Percentiles rank a stretch among this genome's conserved stretches.
These are phyloP conservation scores for Zygotorulaspora florentina DNA, from an alignment of 805 yeast species.

Conservation along the genomic window DNA sequence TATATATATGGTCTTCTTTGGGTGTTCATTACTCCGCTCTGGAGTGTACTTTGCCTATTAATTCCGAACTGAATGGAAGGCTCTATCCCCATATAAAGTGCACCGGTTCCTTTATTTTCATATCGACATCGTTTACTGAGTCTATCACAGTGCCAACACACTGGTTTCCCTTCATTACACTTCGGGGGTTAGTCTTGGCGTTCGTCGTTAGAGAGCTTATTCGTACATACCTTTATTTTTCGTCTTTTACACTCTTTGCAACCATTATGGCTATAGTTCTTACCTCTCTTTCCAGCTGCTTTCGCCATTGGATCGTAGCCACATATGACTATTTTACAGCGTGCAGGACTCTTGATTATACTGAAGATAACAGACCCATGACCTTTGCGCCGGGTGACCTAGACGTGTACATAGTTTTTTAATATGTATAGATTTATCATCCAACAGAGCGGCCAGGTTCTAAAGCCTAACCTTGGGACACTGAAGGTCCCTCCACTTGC, in stretches of 20 bases:
- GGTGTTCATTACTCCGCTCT: neutral
- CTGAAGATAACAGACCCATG: too few relatives aligned
- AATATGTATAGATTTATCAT: too few relatives aligned
- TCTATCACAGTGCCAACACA: slow-evolving; percentile 8
- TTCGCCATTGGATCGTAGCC: neutral
- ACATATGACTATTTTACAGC: neutral
- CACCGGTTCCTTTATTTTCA: neutral
- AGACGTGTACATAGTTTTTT: too few relatives aligned
- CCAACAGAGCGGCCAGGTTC: too few relatives aligned
- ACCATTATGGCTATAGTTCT: slow-evolving; percentile 5
- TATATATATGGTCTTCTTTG: neutral
- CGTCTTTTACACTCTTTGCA: slow-evolving; percentile 7
- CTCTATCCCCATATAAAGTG: neutral
- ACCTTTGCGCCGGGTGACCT: too few relatives aligned
- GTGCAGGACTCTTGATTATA: too few relatives aligned
- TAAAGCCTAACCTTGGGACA: too few relatives aligned
- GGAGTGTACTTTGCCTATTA: neutral
- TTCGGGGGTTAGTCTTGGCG: slow-evolving; percentile 1
- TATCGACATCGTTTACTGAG: slow-evolving; percentile 5
- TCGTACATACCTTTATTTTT: slow-evolving; percentile 6
- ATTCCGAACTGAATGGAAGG: neutral
- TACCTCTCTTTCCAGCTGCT: neutral
- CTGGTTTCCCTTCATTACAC: slow-evolving; percentile 7
- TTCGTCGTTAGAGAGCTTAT: neutral
- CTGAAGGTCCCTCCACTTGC: too few relatives aligned